Evolutionary conservation across 2,329 filamentous ascomycete genomes (phyloP), one percentile per base, ranked within the genome.

Genomic region (Lachnellula cervina): DNA sequence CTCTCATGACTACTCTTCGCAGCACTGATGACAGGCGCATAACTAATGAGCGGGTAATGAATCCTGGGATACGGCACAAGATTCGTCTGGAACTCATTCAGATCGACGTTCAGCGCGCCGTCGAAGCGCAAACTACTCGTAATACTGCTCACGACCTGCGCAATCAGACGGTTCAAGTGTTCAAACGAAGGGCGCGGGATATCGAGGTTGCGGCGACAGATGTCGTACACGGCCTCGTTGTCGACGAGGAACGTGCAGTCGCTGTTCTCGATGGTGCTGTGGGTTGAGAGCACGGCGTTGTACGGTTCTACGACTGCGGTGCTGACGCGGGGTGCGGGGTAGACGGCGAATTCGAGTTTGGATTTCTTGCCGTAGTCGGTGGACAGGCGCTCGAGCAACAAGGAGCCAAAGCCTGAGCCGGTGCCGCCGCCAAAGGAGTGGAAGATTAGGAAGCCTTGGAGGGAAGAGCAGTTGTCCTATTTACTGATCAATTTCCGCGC

Each of bases 51-150:
- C 43, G 83, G 83, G 69, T 85, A 87, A 70, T 87, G 83, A 63
- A 87, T 86, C 68, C 83, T 78, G 23, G 83, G 83, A 70, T 83
- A 87, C 6, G 83, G 83, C 51, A 86, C 83, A 71, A 87, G 71
- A 70, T 87, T 87, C 63, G 83, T 87, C 73, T 87, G 83, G 76
- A 87, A 87, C 69, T 87, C 83, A 67, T 83, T 83, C 67, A 87
- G 70, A 70, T 87, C 83, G 67, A 87, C 83, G 60, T 87, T 87
- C 66, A 87, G 76, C 47, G 81, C 81, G 65, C 83, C 83, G 65
- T 86, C 82, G 60, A 86, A 87, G 51, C 83, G 77, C 60, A 87
- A 73, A 60, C 80, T 83, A 38, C 82, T 83, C 34, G 83, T 86
- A 64, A 87, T 85, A 34, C 81, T 84, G 71, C 80, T 84, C 62